Conservation (phyloP, 2,329 filamentous ascomycete genomes). For the Alternaria sp. region DNA sequence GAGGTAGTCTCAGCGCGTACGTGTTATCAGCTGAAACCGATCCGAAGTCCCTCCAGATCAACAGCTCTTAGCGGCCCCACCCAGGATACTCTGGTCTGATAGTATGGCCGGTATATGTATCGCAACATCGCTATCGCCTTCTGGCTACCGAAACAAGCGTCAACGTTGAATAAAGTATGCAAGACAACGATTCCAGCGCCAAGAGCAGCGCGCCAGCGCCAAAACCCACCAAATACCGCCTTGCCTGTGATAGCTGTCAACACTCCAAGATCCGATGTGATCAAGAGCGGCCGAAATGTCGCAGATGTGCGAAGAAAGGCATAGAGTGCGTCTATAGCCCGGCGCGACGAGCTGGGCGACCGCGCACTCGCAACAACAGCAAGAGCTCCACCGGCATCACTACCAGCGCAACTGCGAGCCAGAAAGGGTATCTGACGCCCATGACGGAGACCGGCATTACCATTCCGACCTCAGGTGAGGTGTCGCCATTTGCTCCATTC, state of each 20-base stretch:
- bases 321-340: conserved; percentile 11
- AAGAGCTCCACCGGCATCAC: neutral
- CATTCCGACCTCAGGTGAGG: neutral
- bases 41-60: neutral
- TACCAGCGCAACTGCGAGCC: neutral
- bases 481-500: conserved; percentile 1
- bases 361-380: conserved; percentile 7
- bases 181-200: conserved; percentile 1
- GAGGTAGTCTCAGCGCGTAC: neutral
- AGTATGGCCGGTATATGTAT: conserved; percentile 3
- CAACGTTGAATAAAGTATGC: neutral
- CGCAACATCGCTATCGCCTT: neutral
- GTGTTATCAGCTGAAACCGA: neutral
- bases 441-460: neutral
- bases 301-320: conserved; percentile 13
- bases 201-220: neutral
- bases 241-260: conserved; percentile 12
- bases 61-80: neutral
- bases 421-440: neutral
- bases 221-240: conserved; percentile 9
- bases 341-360: conserved; percentile 7
- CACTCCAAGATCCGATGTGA: conserved; percentile 12
- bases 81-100: neutral
- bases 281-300: conserved; percentile 9
- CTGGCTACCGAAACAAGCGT: neutral